These are phyloP conservation scores for Takakia lepidozioides DNA, from an alignment of 225 moss, liverwort and hornwort genomes.

Conservation along the genomic window DNA sequence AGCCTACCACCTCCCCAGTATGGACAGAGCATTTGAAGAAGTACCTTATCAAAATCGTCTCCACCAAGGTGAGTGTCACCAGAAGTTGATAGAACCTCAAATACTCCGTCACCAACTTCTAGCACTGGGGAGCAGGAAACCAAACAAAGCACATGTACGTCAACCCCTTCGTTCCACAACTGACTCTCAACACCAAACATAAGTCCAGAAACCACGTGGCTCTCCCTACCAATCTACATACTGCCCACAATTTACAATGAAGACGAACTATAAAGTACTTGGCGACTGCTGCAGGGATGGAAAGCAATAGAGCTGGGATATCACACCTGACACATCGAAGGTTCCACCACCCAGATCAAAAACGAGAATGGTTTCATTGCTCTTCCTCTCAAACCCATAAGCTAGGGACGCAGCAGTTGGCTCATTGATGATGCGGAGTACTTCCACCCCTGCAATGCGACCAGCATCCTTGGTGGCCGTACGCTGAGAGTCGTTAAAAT, in stretches of 20 bases:
- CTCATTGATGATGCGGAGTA: slow-evolving; percentile 48
- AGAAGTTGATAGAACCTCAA: slow-evolving; percentile 58
- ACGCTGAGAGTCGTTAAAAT: slow-evolving; percentile 91
- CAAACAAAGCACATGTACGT: too few relatives aligned
- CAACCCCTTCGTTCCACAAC: too few relatives aligned
- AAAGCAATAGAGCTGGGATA: too few relatives aligned
- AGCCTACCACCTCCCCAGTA: neutral
- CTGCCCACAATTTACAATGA: too few relatives aligned
- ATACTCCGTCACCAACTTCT: slow-evolving; percentile 61
- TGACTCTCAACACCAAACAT: too few relatives aligned
- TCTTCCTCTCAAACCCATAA: slow-evolving; percentile 59
- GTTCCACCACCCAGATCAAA: too few relatives aligned
- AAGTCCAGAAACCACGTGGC: too few relatives aligned
- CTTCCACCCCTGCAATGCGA: slow-evolving; percentile 64
- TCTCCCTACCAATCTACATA: too few relatives aligned
- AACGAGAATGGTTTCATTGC: too few relatives aligned
- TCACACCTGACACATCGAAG: slow-evolving; percentile 37
- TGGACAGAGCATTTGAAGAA: neutral
- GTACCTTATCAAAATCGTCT: slow-evolving; percentile 61
- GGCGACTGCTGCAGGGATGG: too few relatives aligned
- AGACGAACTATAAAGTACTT: too few relatives aligned
- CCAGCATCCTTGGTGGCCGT: slow-evolving; percentile 95
- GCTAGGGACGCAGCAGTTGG: slow-evolving; percentile 63
- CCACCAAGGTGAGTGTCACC: slow-evolving; percentile 63
- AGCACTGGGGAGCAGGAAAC: too few relatives aligned